A percentile compares a stretch with the other conserved stretches of the same genome.
Evolutionary conservation across 441 rosid genomes (phyloP).

Genomic region (Pelargonium cotyledonis): DNA sequence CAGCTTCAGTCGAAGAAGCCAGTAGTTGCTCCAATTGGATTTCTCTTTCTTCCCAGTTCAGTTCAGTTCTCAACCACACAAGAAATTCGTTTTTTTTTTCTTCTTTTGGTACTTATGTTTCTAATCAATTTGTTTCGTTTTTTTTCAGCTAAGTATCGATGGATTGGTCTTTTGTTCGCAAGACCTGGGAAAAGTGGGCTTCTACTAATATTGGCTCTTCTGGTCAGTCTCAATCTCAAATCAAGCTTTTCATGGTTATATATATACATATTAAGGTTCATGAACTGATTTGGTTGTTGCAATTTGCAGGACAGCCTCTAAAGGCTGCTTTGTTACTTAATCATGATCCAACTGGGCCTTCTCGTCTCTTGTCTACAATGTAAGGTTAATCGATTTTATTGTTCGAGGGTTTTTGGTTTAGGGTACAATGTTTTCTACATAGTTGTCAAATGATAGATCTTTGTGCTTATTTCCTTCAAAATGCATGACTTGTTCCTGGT

Average conservation of each 20-base stretch:
- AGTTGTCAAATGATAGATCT: no score
- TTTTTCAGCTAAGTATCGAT: constrained; percentile 5
- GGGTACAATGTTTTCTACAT: no score
- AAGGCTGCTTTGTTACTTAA: constrained; percentile 68
- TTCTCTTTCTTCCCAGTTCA: no score
- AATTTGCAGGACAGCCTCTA: constrained; percentile 47
- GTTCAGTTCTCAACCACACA: no score
- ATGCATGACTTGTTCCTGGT: no score
- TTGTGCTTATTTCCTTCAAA: no score
- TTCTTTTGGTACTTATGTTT: neutral
- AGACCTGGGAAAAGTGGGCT: constrained; percentile 84
- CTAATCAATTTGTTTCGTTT: neutral
- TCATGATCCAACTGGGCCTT: constrained; percentile 63
- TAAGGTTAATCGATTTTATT: constrained; percentile 20
- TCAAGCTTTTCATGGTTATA: constrained; percentile 1
- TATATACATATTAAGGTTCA: neutral
- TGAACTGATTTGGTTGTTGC: constrained; percentile 11
- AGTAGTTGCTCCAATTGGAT: no score
- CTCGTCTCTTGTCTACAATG: constrained; percentile 80
- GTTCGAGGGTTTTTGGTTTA: no score
- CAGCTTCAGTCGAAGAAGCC: no score
- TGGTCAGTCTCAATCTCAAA: constrained; percentile 20
- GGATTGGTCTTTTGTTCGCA: constrained; percentile 54
- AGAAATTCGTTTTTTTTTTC: neutral
- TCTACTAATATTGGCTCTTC: constrained; percentile 49